These are phyloP conservation scores for Sextonia rubra DNA, from an alignment of 164 flowering plant species.

Conservation along the genomic window DNA sequence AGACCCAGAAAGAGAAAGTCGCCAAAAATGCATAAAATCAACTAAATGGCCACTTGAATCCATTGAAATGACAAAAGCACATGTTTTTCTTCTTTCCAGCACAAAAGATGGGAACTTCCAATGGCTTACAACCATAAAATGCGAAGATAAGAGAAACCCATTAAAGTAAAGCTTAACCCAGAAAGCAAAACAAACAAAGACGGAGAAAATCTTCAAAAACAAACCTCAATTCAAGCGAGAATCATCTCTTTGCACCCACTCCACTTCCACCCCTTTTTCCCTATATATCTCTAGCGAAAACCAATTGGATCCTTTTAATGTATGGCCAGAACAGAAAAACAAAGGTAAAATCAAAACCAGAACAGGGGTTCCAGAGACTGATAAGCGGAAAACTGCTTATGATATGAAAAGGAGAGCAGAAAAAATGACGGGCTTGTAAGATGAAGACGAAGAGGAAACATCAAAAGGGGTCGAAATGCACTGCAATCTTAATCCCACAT, in stretches of 20 bases:
- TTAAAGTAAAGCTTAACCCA: not conserved
- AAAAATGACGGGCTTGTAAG: constrained; percentile 1
- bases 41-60: not conserved
- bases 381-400: constrained; percentile 1
- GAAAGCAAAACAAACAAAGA: not conserved
- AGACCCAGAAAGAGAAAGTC: not conserved
- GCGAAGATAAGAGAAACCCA: not conserved
- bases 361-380: too few relatives aligned
- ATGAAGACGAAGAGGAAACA: constrained; percentile 5
- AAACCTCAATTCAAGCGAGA: constrained; percentile 3
- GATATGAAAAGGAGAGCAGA: not conserved
- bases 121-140: not conserved
- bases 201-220: not conserved
- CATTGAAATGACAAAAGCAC: not conserved
- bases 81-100: not conserved
- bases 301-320: constrained; percentile 5
- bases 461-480: not conserved
- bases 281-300: not conserved
- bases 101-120: not conserved
- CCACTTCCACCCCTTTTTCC: not conserved
- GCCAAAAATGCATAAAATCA: not conserved
- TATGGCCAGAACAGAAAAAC: not conserved
- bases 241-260: not conserved
- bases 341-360: not conserved
- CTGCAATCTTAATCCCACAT: not conserved